Evolutionary conservation across 352 stramenopile species (phyloP), one percentile per base, ranked within the genome.

Genomic region (Pythium sukuiense): DNA sequence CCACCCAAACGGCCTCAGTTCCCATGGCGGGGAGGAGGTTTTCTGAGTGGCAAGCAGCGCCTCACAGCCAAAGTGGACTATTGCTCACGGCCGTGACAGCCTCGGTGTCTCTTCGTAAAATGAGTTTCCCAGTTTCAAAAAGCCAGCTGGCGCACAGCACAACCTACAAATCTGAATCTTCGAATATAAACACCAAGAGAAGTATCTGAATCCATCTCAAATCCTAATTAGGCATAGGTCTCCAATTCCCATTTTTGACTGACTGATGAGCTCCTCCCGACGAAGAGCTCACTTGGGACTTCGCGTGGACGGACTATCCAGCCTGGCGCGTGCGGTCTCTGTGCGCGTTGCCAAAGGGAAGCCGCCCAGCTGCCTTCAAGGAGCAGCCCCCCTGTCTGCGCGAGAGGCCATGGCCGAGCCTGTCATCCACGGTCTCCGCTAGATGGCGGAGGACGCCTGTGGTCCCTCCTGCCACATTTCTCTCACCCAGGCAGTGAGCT

Each of bases 401-500:
- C 12, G 35, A 43, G 35, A 12, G 35, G 35, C 35, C 35, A 43
- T 43, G 35, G 12, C 35, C 35, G 35, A 43, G 35, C 35, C 35
- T 43, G 35, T 43, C 35, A 43, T 16, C 45, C 45, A 24, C n/a
- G 45, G 16, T 52, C 32, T 35, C 32, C 32, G 32, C 32, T 35
- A 35, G 8, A 5, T 35, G 32, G 8, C 32, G 32, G 8, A 8
- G 41, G 14, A 26, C 41, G 24, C 41, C 4, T 52, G 18, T 52
- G 45, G 45, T 52, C 45, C 45, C 45, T 52, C 45, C 45, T 52
- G 18, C 4, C 45, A 52, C 45, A 52, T 52, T 52, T 52, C 45
- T 52, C 45, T 52, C 45, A 52, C 45, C 45, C 45, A 52, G 45
- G n/a, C 45, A 6, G 45, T 7, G 29, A 43, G 29, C 29, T 46